A percentile compares a stretch with the other conserved stretches of the same genome.
Evolutionary conservation across 2,329 filamentous ascomycete species (phyloP).

Genomic region (Venturia asperata): DNA sequence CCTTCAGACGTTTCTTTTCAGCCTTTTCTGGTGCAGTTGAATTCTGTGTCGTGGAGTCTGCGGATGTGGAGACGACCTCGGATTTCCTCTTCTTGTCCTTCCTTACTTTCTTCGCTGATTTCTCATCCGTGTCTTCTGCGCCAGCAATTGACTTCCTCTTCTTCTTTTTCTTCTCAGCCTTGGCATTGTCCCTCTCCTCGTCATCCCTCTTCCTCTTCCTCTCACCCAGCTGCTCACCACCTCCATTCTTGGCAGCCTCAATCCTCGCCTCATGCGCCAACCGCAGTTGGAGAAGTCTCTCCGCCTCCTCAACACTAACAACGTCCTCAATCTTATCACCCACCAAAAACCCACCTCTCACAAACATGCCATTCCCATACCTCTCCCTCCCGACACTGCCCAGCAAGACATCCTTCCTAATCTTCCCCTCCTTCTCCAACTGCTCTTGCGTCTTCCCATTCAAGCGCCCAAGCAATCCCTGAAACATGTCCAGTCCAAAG

Average conservation of each 20-base stretch:
- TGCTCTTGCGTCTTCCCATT: conserved; percentile 79
- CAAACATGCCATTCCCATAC: conserved; percentile 77
- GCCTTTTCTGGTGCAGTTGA: not conserved
- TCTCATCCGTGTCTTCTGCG: conserved; percentile 27
- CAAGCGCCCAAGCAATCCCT: conserved; percentile 75
- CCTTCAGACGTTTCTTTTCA: conserved; percentile 6
- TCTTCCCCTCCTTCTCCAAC: conserved; percentile 62
- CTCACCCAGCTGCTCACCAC: conserved; percentile 26
- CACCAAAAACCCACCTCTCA: conserved; percentile 69
- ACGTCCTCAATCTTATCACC: conserved; percentile 45
- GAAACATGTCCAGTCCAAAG: conserved; percentile 80
- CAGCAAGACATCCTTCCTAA: conserved; percentile 62
- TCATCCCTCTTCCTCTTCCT: conserved; percentile 30
- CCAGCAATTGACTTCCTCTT: conserved; percentile 25
- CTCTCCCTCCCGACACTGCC: conserved; percentile 66
- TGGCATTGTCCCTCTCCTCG: not conserved
- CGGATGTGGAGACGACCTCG: conserved; percentile 22
- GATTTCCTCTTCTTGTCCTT: conserved; percentile 25
- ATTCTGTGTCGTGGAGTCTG: conserved; percentile 23
- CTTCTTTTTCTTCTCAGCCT: conserved; percentile 28
- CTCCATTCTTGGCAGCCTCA: conserved; percentile 21
- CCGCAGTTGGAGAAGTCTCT: conserved; percentile 30
- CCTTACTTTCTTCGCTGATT: conserved; percentile 26
- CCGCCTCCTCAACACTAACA: conserved; percentile 41
- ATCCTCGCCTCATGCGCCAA: conserved; percentile 24